Percentiles rank a stretch among this genome's conserved stretches.
Conservation (phyloP, 257 asterid genomes). For the Forsythia viridissima region DNA sequence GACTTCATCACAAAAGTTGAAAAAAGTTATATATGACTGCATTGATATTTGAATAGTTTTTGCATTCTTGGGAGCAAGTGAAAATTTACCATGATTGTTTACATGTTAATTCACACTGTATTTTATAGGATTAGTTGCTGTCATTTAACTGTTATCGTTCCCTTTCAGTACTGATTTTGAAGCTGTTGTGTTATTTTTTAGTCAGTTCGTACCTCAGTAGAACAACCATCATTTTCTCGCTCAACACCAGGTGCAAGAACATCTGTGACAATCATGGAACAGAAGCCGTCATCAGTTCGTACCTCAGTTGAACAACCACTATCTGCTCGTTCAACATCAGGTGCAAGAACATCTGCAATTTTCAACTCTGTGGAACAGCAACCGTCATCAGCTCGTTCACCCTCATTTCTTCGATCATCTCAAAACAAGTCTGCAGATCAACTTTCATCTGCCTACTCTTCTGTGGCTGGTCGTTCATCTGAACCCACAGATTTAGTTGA, state of each 20-base stretch:
- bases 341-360: conserved; percentile 39
- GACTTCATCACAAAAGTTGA: neutral
- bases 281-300: conserved; percentile 7
- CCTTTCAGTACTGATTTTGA: conserved; percentile 15
- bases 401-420: conserved; percentile 36
- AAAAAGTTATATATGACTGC: neutral
- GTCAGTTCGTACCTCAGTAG: conserved; percentile 66
- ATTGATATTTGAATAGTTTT: neutral
- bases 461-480: conserved; percentile 24
- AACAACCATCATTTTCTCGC: conserved; percentile 30
- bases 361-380: conserved; percentile 42
- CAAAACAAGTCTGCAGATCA: conserved; percentile 33
- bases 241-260: conserved; percentile 12
- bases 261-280: conserved; percentile 16
- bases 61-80: neutral
- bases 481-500: conserved; percentile 37
- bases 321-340: conserved; percentile 35
- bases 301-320: conserved; percentile 23
- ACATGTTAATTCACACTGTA: neutral
- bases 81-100: neutral
- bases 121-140: neutral
- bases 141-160: conserved; percentile 1
- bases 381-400: conserved; percentile 43
- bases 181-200: conserved; percentile 40
- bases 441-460: conserved; percentile 30